These are phyloP conservation scores for Adansonia gregorii DNA, from an alignment of 441 rosid genomes.

Conservation along the genomic window DNA sequence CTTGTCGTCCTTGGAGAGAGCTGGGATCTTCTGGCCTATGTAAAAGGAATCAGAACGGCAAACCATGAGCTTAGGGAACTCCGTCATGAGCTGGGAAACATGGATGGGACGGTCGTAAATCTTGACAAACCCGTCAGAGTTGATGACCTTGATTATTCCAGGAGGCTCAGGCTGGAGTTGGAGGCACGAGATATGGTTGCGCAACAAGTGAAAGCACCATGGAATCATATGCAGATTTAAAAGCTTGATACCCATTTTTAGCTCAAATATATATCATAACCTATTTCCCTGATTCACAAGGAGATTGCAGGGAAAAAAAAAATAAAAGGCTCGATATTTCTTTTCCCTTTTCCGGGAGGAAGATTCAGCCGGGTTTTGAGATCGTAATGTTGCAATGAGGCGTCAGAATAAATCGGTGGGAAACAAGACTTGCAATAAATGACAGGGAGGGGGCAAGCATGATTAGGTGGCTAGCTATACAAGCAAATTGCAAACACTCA, in stretches of 20 bases:
- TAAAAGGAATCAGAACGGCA: constrained; percentile 80
- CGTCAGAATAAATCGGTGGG: not conserved
- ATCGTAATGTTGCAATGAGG: not conserved
- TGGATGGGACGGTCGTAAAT: constrained; percentile 60
- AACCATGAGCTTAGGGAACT: constrained; percentile 79
- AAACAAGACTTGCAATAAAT: not conserved
- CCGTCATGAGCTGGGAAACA: constrained; percentile 60
- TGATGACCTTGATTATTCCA: constrained; percentile 55
- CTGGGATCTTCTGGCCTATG: constrained; percentile 81
- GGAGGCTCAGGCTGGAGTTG: constrained; percentile 39
- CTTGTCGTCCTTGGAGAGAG: constrained; percentile 61
- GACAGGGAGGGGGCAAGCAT: too few species aligned
- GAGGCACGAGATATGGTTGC: constrained; percentile 46
- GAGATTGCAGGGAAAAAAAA: not conserved
- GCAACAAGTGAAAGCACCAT: constrained; percentile 36
- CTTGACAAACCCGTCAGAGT: constrained; percentile 65
- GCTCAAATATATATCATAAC: not conserved
- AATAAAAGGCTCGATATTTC: not conserved
- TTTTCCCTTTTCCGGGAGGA: too few species aligned
- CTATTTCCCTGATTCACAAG: not conserved
- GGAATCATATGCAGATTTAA: constrained; percentile 43
- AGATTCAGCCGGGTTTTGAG: too few species aligned
- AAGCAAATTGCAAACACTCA: not conserved
- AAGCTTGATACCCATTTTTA: constrained; percentile 35
- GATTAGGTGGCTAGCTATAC: too few species aligned